phyloP scores from a whole-genome alignment of 345 rosid genomes.

The Citrus australasica region DNA sequence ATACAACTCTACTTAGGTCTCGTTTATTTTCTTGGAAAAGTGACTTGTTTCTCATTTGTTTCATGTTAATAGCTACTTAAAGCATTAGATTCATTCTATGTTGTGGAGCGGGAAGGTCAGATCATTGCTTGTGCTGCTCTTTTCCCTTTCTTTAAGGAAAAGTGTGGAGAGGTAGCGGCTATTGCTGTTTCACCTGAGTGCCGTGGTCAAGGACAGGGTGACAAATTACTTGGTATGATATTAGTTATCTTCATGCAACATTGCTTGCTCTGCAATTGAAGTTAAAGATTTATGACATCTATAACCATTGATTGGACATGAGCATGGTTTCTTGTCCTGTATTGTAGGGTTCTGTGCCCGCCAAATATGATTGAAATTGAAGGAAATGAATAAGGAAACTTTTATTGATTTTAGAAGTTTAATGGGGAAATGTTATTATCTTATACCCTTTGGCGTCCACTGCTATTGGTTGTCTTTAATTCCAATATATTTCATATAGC shows the following conservation, averaged over 20 bases:
- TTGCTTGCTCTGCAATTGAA: not conserved
- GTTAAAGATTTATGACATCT: not conserved
- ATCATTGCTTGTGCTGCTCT: conserved; percentile 92
- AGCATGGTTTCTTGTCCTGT: not conserved
- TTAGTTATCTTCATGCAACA: not conserved
- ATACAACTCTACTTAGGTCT: not conserved
- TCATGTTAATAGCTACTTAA: conserved; percentile 51
- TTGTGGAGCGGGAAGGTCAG: conserved; percentile 93
- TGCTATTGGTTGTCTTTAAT: too few relatives aligned
- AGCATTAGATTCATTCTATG: conserved; percentile 57
- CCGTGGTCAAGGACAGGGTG: conserved; percentile 97
- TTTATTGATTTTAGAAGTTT: too few relatives aligned
- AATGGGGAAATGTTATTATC: too few relatives aligned
- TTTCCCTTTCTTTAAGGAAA: conserved; percentile 72
- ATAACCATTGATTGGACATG: not conserved
- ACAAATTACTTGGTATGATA: conserved; percentile 77
- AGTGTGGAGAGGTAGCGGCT: conserved; percentile 92
- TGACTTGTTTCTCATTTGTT: conserved; percentile 4
- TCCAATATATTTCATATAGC: too few relatives aligned
- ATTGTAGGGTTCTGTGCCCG: too few relatives aligned
- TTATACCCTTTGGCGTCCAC: too few relatives aligned
- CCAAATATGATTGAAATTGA: too few relatives aligned
- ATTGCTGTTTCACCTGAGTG: conserved; percentile 92
- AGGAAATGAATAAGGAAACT: too few relatives aligned
- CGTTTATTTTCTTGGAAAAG: conserved; percentile 1